Conservation (phyloP, 2,329 filamentous ascomycete genomes). For the Rhytidhysteron rufulum region DNA sequence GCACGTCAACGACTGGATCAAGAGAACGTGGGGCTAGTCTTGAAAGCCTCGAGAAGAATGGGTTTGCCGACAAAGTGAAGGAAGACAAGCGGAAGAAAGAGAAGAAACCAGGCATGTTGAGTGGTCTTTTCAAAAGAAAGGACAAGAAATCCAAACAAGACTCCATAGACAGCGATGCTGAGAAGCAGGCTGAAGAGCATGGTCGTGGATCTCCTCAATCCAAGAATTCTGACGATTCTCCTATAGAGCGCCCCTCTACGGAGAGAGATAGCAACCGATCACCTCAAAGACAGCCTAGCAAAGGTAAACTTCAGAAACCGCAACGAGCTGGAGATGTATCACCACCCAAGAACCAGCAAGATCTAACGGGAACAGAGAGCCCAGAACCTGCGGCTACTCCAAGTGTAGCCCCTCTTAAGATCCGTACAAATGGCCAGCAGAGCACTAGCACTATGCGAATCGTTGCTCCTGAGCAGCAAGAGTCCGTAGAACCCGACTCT, state of each 20-base stretch:
- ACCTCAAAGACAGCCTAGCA: conserved; percentile 31
- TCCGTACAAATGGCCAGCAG: conserved; percentile 17
- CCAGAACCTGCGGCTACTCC: conserved; percentile 21
- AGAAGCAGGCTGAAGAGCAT: conserved; percentile 40
- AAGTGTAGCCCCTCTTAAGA: conserved; percentile 6
- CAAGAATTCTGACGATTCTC: conserved; percentile 26
- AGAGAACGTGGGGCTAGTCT: conserved; percentile 61
- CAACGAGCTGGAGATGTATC: conserved; percentile 27
- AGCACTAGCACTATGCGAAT: conserved; percentile 29
- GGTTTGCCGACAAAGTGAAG: conserved; percentile 58
- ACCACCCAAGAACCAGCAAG: conserved; percentile 25
- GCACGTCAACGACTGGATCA: conserved; percentile 31
- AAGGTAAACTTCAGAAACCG: conserved; percentile 36
- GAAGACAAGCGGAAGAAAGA: conserved; percentile 72
- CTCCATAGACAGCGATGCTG: conserved; percentile 39
- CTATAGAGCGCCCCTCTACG: conserved; percentile 21
- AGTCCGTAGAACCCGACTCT: conserved; percentile 15
- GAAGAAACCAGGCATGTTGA: conserved; percentile 69
- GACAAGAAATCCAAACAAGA: conserved; percentile 50
- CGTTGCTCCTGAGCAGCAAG: conserved; percentile 25
- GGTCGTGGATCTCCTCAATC: conserved; percentile 31
- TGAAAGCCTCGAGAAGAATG: conserved; percentile 70
- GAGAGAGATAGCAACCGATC: conserved; percentile 20
- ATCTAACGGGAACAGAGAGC: conserved; percentile 27
- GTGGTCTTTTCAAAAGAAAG: conserved; percentile 64